phyloP scores from a whole-genome alignment of 148 eudicot species.

The Rhododendron ferrugineum region DNA sequence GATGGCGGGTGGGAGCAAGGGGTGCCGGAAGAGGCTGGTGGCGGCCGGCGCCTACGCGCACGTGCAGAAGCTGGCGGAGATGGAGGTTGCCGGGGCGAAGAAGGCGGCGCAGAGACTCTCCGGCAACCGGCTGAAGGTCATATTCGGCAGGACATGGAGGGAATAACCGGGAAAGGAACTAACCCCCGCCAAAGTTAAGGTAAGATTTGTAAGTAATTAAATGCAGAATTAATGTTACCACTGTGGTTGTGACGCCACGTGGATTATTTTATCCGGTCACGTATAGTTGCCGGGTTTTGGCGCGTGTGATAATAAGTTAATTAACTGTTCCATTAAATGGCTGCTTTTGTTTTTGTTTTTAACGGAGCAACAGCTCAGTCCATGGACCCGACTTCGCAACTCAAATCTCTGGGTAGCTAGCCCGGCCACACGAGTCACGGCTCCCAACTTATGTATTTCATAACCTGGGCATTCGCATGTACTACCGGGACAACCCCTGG shows the following conservation, averaged over 20 bases:
- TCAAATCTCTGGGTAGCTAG: rapidly evolving
- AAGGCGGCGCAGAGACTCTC: slow-evolving; percentile 56
- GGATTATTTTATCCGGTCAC: neutral
- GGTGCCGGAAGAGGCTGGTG: slow-evolving; percentile 57
- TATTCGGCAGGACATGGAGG: slow-evolving; percentile 57
- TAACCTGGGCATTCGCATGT: too few species aligned
- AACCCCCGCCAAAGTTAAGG: slow-evolving; percentile 26
- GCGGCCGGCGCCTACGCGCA: slow-evolving; percentile 43
- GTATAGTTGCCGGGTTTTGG: neutral
- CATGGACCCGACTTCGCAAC: too few species aligned
- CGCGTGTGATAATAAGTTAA: neutral
- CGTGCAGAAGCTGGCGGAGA: slow-evolving; percentile 44
- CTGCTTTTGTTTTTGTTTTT: too few species aligned
- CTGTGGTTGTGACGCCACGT: neutral
- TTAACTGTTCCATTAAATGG: neutral
- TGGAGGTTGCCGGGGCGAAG: slow-evolving; percentile 67
- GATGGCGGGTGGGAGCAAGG: slow-evolving; percentile 47
- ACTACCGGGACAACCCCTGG: too few species aligned
- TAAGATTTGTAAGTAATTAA: neutral
- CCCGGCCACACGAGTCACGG: rapidly evolving
- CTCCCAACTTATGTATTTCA: too few species aligned
- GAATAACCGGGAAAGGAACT: slow-evolving; percentile 36
- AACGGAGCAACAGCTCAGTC: too few species aligned
- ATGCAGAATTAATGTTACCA: neutral
- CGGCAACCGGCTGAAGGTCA: slow-evolving; percentile 46